Evolutionary conservation across 2,329 filamentous ascomycete genomes (phyloP).

Genomic region (Leptographium lundbergii): DNA sequence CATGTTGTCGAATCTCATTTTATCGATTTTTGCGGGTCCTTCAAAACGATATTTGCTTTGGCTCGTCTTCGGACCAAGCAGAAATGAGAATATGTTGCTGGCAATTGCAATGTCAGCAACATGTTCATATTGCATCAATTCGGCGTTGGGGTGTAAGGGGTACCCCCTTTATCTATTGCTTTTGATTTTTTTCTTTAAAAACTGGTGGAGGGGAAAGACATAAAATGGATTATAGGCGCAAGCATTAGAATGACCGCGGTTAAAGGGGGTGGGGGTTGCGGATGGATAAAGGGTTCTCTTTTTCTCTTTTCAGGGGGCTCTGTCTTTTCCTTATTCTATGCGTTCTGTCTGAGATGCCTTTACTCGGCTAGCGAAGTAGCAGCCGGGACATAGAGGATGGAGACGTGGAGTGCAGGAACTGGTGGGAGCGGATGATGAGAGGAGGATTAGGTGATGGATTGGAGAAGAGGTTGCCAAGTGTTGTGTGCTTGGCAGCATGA

Average conservation of each 20-base stretch:
- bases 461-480: neutral
- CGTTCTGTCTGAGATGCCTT: neutral
- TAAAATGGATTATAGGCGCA: slow-evolving; percentile 6
- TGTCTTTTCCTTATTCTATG: neutral
- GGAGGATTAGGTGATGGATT: neutral
- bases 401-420: neutral
- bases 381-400: slow-evolving; percentile 7
- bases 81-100: neutral
- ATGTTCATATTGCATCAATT: neutral
- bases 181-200: neutral
- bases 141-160: neutral
- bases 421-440: neutral
- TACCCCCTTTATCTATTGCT: neutral
- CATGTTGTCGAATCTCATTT: neutral
- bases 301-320: neutral
- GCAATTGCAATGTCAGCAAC: neutral
- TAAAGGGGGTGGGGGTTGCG: neutral
- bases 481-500: neutral
- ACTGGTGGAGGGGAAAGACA: neutral
- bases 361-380: neutral
- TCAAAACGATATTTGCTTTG: neutral
- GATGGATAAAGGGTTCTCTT: neutral
- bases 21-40: neutral
- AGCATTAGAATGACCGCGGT: slow-evolving; percentile 5
- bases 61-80: no score